Evolutionary conservation across 805 yeast genomes (phyloP), one percentile per base, ranked within the genome.

Genomic region (Zygosaccharomyces bisporus): DNA sequence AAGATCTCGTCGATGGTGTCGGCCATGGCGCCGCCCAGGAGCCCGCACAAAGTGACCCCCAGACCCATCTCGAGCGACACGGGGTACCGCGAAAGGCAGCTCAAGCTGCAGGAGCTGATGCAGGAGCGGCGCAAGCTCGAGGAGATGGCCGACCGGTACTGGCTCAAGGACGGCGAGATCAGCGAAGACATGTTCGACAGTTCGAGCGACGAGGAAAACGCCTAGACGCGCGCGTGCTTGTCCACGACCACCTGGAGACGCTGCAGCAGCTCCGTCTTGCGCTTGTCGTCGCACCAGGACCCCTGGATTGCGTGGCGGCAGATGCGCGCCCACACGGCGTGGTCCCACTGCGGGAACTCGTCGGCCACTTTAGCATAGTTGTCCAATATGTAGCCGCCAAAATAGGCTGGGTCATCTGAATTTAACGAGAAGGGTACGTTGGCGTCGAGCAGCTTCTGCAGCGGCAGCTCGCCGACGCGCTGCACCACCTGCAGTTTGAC

Each of bases 381-480:
- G 58, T 86, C 91, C 52, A 86, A 67, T 52, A 85, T 79, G 64
- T 84, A 85, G n/a, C 88, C 91, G 38, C 91, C 91, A 59, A 86
- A 86, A 61, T 86, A 86, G 3, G 93, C 86, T 31, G 89, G 89
- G 59, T 82, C 89, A 59, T 82, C 88, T 3, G 86, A 79, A 64
- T 86, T 86, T 61, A 86, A 71, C 34, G 88, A 80, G 63, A 86
- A 82, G 20, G 87, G 82, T 17, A 85, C 83, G 49, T 75, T 72
- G 23, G 71, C 69, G 6, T 81, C 85, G 39, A 86, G 63, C 53
- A 83, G 77, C 53, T 70, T 65, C 39, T 71, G 69, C 49, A 86
- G 71, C 36, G 95, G 95, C 50, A 86, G 67, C 56, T 86, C 81
- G 1, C 72, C 60, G 27, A 86, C 79, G 50, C 81, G 79, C 44